Conservation (phyloP, 768 basidiomycete genomes). For the Daedalea quercina region DNA sequence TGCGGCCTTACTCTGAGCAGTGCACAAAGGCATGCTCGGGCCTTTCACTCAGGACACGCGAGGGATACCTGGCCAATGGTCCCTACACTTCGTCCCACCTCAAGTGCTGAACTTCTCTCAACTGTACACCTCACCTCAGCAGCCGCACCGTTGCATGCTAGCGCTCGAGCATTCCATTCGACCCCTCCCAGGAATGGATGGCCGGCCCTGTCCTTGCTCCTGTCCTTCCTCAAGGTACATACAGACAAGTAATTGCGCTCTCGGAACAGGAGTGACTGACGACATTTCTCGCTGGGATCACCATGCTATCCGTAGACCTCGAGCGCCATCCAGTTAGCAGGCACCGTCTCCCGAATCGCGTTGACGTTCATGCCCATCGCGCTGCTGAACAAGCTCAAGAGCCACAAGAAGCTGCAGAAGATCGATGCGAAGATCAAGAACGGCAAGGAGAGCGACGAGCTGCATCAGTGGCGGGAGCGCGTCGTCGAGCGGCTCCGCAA, state of each 20-base stretch:
- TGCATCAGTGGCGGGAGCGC: constrained; percentile 45
- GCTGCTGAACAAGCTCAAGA: constrained; percentile 49
- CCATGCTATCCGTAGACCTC: constrained; percentile 46
- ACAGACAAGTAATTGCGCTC: background rate
- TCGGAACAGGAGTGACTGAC: background rate
- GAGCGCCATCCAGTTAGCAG: constrained; percentile 61
- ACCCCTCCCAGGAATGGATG: constrained; percentile 13
- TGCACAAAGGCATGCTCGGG: no score
- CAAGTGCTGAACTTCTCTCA: no score
- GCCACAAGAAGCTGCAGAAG: constrained; percentile 42
- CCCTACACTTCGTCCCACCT: no score
- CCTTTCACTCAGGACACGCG: no score
- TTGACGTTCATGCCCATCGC: constrained; percentile 72
- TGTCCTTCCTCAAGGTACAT: constrained; percentile 63
- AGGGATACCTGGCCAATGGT: no score
- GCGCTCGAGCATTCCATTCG: constrained; percentile 9
- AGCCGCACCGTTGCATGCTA: no score
- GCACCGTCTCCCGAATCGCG: constrained; percentile 63
- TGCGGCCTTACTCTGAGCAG: no score
- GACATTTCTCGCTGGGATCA: constrained; percentile 8
- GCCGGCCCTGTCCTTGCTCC: constrained; percentile 46
- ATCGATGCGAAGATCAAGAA: constrained; percentile 36
- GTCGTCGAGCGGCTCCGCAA: constrained; percentile 43
- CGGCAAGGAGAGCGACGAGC: constrained; percentile 35
- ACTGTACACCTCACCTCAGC: no score